Conservation (phyloP, 352 stramenopile genomes). For the Peronosclerospora sorghi region DNA sequence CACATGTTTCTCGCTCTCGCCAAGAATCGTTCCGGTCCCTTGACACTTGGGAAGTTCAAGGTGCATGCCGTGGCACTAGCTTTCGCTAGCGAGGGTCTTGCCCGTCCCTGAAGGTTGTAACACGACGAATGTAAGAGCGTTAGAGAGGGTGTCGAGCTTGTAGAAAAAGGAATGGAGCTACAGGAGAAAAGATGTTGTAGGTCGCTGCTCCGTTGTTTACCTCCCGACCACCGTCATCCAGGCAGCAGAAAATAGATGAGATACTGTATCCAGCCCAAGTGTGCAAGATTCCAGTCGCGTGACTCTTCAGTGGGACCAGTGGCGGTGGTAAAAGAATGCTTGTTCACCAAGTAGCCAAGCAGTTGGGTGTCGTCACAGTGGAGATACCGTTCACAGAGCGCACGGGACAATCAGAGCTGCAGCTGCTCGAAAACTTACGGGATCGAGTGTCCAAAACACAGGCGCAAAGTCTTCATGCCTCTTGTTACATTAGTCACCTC, state of each 20-base stretch:
- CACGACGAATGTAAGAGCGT: too few species aligned
- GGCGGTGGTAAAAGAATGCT: slow-evolving; percentile 65
- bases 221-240: slow-evolving; percentile 18
- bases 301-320: slow-evolving; percentile 50
- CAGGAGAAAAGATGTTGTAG: slow-evolving; percentile 14
- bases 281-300: slow-evolving; percentile 55
- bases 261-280: slow-evolving; percentile 57
- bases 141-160: too few species aligned
- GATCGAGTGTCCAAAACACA: slow-evolving; percentile 59
- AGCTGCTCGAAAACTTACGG: slow-evolving; percentile 64
- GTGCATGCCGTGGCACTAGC: too few species aligned
- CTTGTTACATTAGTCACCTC: slow-evolving; percentile 72
- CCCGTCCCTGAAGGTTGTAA: too few species aligned
- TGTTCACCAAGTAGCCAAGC: slow-evolving; percentile 53
- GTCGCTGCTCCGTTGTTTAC: slow-evolving; percentile 7
- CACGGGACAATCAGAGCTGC: slow-evolving; percentile 53
- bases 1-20: too few species aligned
- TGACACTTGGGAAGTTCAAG: too few species aligned
- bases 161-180: too few species aligned
- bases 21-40: too few species aligned
- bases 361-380: slow-evolving; percentile 53
- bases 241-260: slow-evolving; percentile 44
- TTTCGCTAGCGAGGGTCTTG: too few species aligned
- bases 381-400: slow-evolving; percentile 75
- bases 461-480: slow-evolving; percentile 51